Conservation (phyloP, 2,329 filamentous ascomycete species). For the Ophioceras dolichostomum region DNA sequence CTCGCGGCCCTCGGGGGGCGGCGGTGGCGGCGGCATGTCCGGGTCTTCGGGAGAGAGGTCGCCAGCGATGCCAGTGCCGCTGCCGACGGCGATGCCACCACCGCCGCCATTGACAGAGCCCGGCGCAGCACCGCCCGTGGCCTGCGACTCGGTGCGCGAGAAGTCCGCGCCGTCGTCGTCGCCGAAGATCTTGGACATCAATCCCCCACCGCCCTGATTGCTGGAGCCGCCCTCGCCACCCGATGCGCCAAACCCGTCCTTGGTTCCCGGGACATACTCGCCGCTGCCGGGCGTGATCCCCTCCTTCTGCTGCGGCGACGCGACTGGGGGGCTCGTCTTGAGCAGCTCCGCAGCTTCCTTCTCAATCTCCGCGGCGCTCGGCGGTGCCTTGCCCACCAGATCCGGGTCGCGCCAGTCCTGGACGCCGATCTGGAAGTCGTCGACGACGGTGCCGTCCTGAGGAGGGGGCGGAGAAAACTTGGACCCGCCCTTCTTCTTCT, state of each 20-base stretch:
- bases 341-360: too few relatives aligned
- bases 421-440: constrained; percentile 70
- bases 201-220: constrained; percentile 12
- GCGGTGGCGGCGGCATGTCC: neutral
- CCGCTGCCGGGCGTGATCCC: constrained; percentile 63
- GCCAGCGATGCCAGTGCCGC: neutral
- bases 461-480: constrained; percentile 10
- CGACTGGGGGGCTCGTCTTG: too few relatives aligned
- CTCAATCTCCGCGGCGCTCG: constrained; percentile 8
- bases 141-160: constrained; percentile 16
- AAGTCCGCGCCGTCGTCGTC: constrained; percentile 24
- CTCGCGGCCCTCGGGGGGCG: constrained; percentile 39
- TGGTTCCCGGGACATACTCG: constrained; percentile 43
- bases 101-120: too few relatives aligned
- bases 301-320: constrained; percentile 35
- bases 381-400: constrained; percentile 31
- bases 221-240: constrained; percentile 13
- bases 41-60: constrained; percentile 2
- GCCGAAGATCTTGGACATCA: constrained; percentile 38
- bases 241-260: constrained; percentile 11
- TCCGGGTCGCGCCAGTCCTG: constrained; percentile 81
- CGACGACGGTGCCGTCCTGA: too few relatives aligned
- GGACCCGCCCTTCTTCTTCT: constrained; percentile 10
- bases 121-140: constrained; percentile 9
- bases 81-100: neutral